Evolutionary conservation across 164 flowering plant genomes (phyloP).

Genomic region (Liquidambar formosana): DNA sequence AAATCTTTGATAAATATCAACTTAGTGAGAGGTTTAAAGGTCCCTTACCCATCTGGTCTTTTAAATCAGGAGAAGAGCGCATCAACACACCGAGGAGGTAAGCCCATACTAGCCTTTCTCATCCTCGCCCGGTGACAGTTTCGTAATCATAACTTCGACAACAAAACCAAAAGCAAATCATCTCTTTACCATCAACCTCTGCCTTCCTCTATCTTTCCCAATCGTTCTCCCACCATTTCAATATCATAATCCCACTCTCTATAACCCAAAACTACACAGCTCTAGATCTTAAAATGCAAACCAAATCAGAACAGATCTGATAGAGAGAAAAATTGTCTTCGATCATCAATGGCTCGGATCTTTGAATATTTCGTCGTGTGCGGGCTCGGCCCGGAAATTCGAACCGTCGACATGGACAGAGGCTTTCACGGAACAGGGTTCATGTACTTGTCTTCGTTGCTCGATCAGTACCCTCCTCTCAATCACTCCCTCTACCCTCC

Average conservation of each 20-base stretch:
- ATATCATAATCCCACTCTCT: neutral
- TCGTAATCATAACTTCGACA: too few species aligned
- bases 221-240: neutral
- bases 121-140: too few species aligned
- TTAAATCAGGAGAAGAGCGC: too few species aligned
- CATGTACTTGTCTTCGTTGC: slow-evolving; percentile 72
- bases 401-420: slow-evolving; percentile 69
- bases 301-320: neutral
- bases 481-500: slow-evolving; percentile 73
- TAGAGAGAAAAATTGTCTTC: neutral
- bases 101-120: too few species aligned
- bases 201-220: too few species aligned
- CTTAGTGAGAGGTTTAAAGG: too few species aligned
- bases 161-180: too few species aligned
- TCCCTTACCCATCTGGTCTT: too few species aligned
- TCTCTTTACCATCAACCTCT: too few species aligned
- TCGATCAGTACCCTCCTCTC: slow-evolving; percentile 88
- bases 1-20: too few species aligned
- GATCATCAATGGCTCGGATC: slow-evolving; percentile 53
- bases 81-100: too few species aligned
- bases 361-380: slow-evolving; percentile 97
- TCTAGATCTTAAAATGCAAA: neutral
- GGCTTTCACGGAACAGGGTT: slow-evolving; percentile 72
- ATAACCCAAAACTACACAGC: neutral
- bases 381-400: slow-evolving; percentile 91